A percentile compares a stretch with the other conserved stretches of the same genome.
Evolutionary conservation across 2,329 filamentous ascomycete genomes (phyloP).

Genomic region (Fusarium paranaense): DNA sequence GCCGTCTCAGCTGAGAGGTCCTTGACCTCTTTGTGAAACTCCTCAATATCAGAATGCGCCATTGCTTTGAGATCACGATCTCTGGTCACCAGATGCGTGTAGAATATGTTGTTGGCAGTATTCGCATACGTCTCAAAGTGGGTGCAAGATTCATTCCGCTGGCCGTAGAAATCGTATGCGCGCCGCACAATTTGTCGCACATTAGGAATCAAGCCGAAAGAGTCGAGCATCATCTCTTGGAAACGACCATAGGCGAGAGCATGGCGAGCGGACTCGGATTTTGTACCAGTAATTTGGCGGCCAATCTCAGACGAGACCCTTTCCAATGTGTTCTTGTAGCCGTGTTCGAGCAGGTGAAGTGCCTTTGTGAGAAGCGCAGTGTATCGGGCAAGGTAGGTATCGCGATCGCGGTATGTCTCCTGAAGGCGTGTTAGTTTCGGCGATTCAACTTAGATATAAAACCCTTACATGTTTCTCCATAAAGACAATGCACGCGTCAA

Average conservation of each 20-base stretch:
- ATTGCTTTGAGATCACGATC: slow-evolving; percentile 66
- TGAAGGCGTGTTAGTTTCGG: slow-evolving; percentile 48
- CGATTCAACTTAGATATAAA: no score
- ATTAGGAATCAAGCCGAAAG: slow-evolving; percentile 67
- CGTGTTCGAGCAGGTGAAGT: slow-evolving; percentile 70
- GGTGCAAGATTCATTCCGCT: slow-evolving; percentile 54
- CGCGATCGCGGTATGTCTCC: slow-evolving; percentile 87
- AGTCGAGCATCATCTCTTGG: slow-evolving; percentile 68
- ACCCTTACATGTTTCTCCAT: slow-evolving; percentile 84
- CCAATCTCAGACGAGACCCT: slow-evolving; percentile 66
- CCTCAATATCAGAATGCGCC: slow-evolving; percentile 64
- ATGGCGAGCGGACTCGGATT: slow-evolving; percentile 69
- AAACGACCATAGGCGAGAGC: slow-evolving; percentile 71
- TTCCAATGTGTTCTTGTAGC: slow-evolving; percentile 64
- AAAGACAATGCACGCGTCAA: slow-evolving; percentile 92
- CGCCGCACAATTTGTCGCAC: slow-evolving; percentile 63
- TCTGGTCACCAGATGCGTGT: slow-evolving; percentile 63
- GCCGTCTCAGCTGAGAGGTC: slow-evolving; percentile 64
- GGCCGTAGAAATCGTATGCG: slow-evolving; percentile 65
- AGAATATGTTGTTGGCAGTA: slow-evolving; percentile 66
- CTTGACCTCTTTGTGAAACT: slow-evolving; percentile 65
- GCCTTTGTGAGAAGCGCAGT: slow-evolving; percentile 79
- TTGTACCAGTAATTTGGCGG: slow-evolving; percentile 64
- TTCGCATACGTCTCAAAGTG: slow-evolving; percentile 65
- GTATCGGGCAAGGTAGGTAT: slow-evolving; percentile 89